Evolutionary conservation across 345 rosid genomes (phyloP).

Genomic region (Firmiana major): DNA sequence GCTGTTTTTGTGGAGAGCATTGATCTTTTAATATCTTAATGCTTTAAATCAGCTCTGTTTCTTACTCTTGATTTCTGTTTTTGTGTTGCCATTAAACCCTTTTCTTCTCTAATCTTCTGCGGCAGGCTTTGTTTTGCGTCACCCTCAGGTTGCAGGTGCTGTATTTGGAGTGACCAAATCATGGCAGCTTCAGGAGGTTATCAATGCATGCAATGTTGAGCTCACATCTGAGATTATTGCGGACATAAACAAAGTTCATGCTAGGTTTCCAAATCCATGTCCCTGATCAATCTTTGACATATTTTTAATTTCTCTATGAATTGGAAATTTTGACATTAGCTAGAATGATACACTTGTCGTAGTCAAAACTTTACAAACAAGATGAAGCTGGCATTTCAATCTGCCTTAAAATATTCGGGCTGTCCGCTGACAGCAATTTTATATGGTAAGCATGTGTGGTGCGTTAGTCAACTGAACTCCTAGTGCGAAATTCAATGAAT

Average conservation of each 20-base stretch:
- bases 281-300: constrained; percentile 29
- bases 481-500: background rate
- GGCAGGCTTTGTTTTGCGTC: constrained; percentile 47
- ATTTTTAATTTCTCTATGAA: background rate
- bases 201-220: constrained; percentile 34
- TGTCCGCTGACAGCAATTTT: background rate
- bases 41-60: background rate
- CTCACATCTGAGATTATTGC: constrained; percentile 36
- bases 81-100: background rate
- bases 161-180: constrained; percentile 47
- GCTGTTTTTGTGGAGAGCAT: background rate
- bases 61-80: background rate
- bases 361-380: background rate
- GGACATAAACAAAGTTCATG: constrained; percentile 40
- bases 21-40: background rate
- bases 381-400: background rate
- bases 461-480: too few species aligned
- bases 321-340: background rate
- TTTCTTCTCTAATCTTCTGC: background rate
- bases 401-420: background rate
- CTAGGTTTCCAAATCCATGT: constrained; percentile 49
- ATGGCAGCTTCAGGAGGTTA: constrained; percentile 48
- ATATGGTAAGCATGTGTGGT: background rate
- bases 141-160: constrained; percentile 50
- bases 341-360: background rate